phyloP scores from a whole-genome alignment of 176 grass and related monocot genomes.

The Lolium perenne region DNA sequence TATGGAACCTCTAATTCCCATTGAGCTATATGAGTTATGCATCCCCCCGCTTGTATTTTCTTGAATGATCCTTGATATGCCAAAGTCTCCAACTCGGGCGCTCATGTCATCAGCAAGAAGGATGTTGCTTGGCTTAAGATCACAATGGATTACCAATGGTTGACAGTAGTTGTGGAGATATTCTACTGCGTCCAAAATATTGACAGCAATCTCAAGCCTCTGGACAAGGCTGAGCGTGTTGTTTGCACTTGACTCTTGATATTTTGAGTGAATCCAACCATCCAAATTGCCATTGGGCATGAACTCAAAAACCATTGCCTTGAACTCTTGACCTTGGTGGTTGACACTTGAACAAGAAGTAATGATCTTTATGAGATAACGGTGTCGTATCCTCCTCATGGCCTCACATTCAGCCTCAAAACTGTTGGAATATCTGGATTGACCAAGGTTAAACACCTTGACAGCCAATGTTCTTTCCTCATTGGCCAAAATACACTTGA shows the following conservation, averaged over 20 bases:
- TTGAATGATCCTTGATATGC: slow-evolving; percentile 51
- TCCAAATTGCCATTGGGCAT: background rate
- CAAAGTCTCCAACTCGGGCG: slow-evolving; percentile 48
- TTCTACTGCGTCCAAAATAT: background rate
- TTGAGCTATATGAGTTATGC: slow-evolving; percentile 30
- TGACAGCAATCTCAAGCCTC: background rate
- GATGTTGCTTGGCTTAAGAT: slow-evolving; percentile 23
- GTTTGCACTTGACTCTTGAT: background rate
- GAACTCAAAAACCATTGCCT: slow-evolving; percentile 12
- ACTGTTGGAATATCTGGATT: background rate
- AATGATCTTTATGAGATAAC: slow-evolving; percentile 8
- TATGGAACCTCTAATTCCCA: slow-evolving; percentile 53
- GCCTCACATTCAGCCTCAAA: slow-evolving; percentile 13
- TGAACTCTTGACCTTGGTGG: slow-evolving; percentile 6
- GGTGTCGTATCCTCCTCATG: background rate
- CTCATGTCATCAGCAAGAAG: background rate
- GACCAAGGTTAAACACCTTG: slow-evolving; percentile 13
- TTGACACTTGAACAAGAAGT: background rate
- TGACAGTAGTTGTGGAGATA: background rate
- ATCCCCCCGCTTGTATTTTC: background rate
- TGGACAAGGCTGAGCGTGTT: background rate
- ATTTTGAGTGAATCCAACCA: background rate
- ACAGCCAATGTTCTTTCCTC: background rate
- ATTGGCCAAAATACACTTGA: background rate
- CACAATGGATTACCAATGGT: background rate